Conservation (phyloP, 768 basidiomycete genomes). For the Crepidotus variabilis region DNA sequence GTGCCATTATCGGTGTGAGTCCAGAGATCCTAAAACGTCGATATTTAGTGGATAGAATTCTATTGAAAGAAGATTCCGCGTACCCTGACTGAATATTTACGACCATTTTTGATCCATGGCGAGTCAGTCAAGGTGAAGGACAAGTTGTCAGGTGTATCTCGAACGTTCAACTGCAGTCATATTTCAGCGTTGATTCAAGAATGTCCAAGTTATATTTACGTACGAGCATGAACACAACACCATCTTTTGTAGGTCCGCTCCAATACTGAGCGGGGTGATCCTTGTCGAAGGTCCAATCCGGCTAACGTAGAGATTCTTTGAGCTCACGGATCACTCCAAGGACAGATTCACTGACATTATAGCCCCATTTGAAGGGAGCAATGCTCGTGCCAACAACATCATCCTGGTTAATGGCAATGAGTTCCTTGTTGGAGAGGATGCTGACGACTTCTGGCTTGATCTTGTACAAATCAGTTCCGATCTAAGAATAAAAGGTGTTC, state of each 20-base stretch:
- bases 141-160: constrained; percentile 53
- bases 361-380: constrained; percentile 67
- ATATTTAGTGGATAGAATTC: background rate
- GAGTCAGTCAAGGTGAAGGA: constrained; percentile 65
- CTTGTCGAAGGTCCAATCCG: constrained; percentile 36
- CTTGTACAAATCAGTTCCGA: constrained; percentile 36
- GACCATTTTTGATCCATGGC: constrained; percentile 66
- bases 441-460: constrained; percentile 45
- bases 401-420: constrained; percentile 70
- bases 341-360: constrained; percentile 43
- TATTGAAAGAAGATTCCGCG: constrained; percentile 20
- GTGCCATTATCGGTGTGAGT: constrained; percentile 23
- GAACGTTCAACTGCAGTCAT: constrained; percentile 47
- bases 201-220: constrained; percentile 9
- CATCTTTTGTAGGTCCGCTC: constrained; percentile 64
- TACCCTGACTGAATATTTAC: constrained; percentile 61
- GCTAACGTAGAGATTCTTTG: too few relatives aligned
- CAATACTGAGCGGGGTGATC: constrained; percentile 66
- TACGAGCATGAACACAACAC: constrained; percentile 66
- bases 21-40: too few relatives aligned
- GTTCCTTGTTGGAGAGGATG: constrained; percentile 59
- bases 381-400: constrained; percentile 55
- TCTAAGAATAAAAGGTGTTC: background rate
- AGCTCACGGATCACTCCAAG: too few relatives aligned
- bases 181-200: background rate